Evolutionary conservation across 768 basidiomycete species (phyloP).

Genomic region (Russula sp.): DNA sequence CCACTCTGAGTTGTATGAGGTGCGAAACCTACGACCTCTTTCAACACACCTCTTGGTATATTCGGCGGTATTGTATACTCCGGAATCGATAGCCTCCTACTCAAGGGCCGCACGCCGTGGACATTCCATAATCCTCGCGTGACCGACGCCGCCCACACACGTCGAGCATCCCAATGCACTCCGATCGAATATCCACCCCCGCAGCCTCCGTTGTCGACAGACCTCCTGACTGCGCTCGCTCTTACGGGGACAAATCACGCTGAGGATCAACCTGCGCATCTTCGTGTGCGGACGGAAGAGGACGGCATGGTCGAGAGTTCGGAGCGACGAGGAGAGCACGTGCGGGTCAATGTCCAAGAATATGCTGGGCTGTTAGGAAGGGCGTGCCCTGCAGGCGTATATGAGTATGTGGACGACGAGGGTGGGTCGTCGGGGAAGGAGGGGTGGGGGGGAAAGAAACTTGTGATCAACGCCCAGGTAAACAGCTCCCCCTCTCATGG

Average conservation of each 20-base stretch:
- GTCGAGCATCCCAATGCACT: constrained; percentile 57
- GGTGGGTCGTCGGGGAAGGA: constrained; percentile 41
- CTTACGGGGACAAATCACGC: constrained; percentile 94
- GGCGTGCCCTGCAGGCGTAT: constrained; percentile 94
- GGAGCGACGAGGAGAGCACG: constrained; percentile 57
- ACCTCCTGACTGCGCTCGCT: constrained; percentile 84
- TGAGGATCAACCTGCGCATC: constrained; percentile 93
- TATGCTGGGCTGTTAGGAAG: constrained; percentile 86
- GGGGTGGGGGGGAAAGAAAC: constrained; percentile 76
- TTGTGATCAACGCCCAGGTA: constrained; percentile 96
- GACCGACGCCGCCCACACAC: constrained; percentile 70
- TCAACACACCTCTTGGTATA: constrained; percentile 73
- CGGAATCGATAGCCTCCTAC: constrained; percentile 79
- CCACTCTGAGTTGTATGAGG: constrained; percentile 79
- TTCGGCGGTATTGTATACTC: constrained; percentile 88
- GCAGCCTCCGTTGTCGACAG: constrained; percentile 87
- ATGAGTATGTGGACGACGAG: constrained; percentile 88
- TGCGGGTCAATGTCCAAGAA: constrained; percentile 66
- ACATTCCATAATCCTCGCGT: constrained; percentile 68
- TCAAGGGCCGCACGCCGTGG: constrained; percentile 88
- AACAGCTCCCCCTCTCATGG: constrained; percentile 30
- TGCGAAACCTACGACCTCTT: constrained; percentile 91
- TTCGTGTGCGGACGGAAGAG: constrained; percentile 54
- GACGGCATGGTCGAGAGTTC: constrained; percentile 43
- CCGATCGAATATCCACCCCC: constrained; percentile 86